phyloP scores from a whole-genome alignment of 2,329 filamentous ascomycete species.

The Pseudovirgaria hyperparasitica region DNA sequence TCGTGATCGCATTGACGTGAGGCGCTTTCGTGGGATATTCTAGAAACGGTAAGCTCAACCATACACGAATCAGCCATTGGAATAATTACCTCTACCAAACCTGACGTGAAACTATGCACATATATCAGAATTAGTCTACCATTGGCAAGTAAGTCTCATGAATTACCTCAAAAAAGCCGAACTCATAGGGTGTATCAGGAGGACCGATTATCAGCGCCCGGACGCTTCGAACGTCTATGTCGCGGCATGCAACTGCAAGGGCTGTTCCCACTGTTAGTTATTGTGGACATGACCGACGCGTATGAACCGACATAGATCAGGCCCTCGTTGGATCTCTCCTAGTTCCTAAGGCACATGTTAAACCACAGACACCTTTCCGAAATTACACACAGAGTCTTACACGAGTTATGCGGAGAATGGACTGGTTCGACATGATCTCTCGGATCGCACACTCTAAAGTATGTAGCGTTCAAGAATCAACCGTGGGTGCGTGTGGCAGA shows the following conservation, averaged over 20 bases:
- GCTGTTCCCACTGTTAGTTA: constrained; percentile 37
- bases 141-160: constrained; percentile 1
- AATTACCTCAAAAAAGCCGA: constrained; percentile 86
- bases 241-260: constrained; percentile 74
- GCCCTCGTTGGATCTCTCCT: constrained; percentile 67
- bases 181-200: constrained; percentile 90
- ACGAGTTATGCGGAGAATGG: constrained; percentile 77
- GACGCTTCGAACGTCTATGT: constrained; percentile 79
- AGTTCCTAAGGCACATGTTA: constrained; percentile 51
- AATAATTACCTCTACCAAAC: constrained; percentile 54
- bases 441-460: no score
- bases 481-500: no score
- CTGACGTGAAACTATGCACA: constrained; percentile 56
- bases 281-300: constrained; percentile 3
- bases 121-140: constrained; percentile 14
- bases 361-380: no score
- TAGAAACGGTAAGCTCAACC: constrained; percentile 22
- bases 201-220: constrained; percentile 83
- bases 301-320: constrained; percentile 60
- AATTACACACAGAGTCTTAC: constrained; percentile 29
- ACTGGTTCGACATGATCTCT: constrained; percentile 74
- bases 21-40: constrained; percentile 68
- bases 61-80: neutral
- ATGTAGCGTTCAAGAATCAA: no score
- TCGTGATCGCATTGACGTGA: constrained; percentile 58